phyloP scores from a whole-genome alignment of 2,329 filamentous ascomycete species.

The Penicillium crustosum region DNA sequence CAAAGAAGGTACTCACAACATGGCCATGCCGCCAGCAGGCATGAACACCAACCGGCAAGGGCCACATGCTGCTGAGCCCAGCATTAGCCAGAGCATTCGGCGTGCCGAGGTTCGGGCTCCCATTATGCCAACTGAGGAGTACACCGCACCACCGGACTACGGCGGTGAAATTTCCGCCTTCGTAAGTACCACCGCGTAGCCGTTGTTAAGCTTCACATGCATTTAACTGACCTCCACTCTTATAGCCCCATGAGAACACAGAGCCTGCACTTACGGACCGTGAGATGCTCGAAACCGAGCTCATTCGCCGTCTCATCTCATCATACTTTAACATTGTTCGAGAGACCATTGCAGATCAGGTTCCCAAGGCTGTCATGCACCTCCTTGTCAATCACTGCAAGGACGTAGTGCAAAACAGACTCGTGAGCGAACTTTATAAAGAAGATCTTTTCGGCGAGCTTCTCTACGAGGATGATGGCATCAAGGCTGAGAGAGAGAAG shows the following conservation, averaged over 20 bases:
- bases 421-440: slow-evolving; percentile 94
- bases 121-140: slow-evolving; percentile 47
- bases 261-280: slow-evolving; percentile 91
- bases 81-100: slow-evolving; percentile 79
- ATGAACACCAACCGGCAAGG: slow-evolving; percentile 62
- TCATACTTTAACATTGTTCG: slow-evolving; percentile 99
- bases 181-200: slow-evolving; percentile 43
- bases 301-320: slow-evolving; percentile 92
- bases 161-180: slow-evolving; percentile 46
- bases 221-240: slow-evolving; percentile 6
- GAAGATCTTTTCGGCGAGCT: slow-evolving; percentile 88
- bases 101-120: slow-evolving; percentile 55
- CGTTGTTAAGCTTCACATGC: background rate
- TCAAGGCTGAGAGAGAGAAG: slow-evolving; percentile 97
- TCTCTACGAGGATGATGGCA: slow-evolving; percentile 93
- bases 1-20: slow-evolving; percentile 67
- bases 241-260: slow-evolving; percentile 48
- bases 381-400: slow-evolving; percentile 97
- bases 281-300: slow-evolving; percentile 94
- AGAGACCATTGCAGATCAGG: slow-evolving; percentile 97
- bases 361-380: slow-evolving; percentile 98
- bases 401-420: slow-evolving; percentile 93
- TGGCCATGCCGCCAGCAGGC: slow-evolving; percentile 44
- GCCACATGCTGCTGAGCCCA: slow-evolving; percentile 75
- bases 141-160: slow-evolving; percentile 38